Evolutionary conservation across 495 filamentous ascomycete genomes (phyloP).

Genomic region (Jackrogersella minutella): DNA sequence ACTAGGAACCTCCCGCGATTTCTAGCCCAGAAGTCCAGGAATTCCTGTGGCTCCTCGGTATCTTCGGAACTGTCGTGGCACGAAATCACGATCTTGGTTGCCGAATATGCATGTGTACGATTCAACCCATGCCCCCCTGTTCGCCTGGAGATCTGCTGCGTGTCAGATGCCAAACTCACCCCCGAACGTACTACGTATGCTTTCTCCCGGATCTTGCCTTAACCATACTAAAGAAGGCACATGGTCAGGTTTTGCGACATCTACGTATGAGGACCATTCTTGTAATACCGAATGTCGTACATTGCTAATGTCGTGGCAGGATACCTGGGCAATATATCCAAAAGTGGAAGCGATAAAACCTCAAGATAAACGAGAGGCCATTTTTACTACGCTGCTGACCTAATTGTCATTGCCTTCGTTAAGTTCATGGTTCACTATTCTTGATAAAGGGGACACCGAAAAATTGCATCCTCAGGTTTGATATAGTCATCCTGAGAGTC

Average conservation of each 20-base stretch:
- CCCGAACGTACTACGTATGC: conserved; percentile 5
- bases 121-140: conserved; percentile 7
- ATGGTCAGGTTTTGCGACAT: conserved; percentile 2
- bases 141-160: not conserved
- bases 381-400: not conserved
- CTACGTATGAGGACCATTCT: not conserved
- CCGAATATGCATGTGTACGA: conserved; percentile 8
- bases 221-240: conserved; percentile 1
- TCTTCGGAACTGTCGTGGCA: conserved; percentile 31
- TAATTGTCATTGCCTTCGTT: too few relatives aligned
- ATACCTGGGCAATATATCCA: not conserved
- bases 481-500: not conserved
- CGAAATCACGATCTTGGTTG: conserved; percentile 14
- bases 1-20: conserved; percentile 8
- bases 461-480: too few relatives aligned
- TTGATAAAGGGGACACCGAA: not conserved
- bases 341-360: not conserved
- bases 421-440: too few relatives aligned
- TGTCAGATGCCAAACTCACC: conserved; percentile 23
- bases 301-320: not conserved
- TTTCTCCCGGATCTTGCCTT: not conserved
- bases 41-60: conserved; percentile 28
- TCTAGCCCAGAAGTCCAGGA: conserved; percentile 7
- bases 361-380: not conserved
- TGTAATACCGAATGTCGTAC: conserved; percentile 1